These are phyloP conservation scores for Leccinum ochraceum DNA, from an alignment of 768 basidiomycete species.

Conservation along the genomic window DNA sequence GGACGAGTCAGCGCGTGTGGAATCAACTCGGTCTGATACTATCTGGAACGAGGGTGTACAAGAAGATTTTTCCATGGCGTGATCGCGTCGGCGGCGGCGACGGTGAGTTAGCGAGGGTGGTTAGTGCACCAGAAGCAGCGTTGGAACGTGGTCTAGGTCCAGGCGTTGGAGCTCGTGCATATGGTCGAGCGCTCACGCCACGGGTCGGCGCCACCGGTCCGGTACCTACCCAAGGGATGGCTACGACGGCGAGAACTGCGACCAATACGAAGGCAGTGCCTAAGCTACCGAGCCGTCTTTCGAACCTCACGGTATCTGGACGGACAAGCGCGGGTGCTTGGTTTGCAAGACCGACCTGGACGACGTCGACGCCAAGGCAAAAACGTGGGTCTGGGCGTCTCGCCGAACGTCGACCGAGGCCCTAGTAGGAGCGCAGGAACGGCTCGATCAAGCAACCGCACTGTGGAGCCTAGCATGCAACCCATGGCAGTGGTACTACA, in stretches of 20 bases:
- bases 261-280: neutral
- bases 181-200: constrained; percentile 10
- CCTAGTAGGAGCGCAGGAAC: constrained; percentile 1
- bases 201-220: constrained; percentile 18
- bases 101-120: neutral
- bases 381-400: constrained; percentile 6
- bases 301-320: neutral
- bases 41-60: constrained; percentile 8
- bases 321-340: constrained; percentile 3
- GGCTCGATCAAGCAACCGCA: neutral
- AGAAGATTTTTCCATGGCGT: constrained; percentile 15
- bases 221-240: neutral
- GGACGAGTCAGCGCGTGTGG: neutral
- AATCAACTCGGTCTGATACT: constrained; percentile 1
- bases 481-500: neutral
- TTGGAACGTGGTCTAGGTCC: neutral
- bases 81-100: constrained; percentile 2
- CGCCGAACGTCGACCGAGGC: constrained; percentile 11
- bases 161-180: neutral
- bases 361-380: constrained; percentile 4
- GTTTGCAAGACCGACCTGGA: constrained; percentile 2
- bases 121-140: neutral
- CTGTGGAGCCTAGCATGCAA: neutral
- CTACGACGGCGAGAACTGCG: neutral
- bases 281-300: neutral